Evolutionary conservation across 2,329 filamentous ascomycete genomes (phyloP).

Genomic region (Sporothrix brunneoviolacea): DNA sequence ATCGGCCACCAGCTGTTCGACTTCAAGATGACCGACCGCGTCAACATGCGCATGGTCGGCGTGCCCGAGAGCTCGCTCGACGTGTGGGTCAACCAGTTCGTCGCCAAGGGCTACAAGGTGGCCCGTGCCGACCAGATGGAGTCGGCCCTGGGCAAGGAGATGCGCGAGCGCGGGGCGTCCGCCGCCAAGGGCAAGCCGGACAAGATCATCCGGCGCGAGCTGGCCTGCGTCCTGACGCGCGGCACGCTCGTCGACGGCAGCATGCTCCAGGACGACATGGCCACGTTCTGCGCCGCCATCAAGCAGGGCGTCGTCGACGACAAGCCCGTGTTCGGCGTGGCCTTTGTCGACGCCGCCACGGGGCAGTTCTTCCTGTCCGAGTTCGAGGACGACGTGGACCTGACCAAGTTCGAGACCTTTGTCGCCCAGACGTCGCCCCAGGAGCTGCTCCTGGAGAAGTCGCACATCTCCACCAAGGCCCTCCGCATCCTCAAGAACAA

Average conservation of each 20-base stretch:
- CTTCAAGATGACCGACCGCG: slow-evolving; percentile 91
- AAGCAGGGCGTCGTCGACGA: slow-evolving; percentile 66
- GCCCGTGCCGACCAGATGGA: slow-evolving; percentile 95
- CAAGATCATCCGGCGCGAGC: slow-evolving; percentile 86
- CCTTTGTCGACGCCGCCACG: slow-evolving; percentile 92
- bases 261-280: slow-evolving; percentile 98
- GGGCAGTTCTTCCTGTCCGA: slow-evolving; percentile 92
- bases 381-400: slow-evolving; percentile 83
- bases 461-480: slow-evolving; percentile 76
- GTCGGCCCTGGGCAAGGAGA: slow-evolving; percentile 91
- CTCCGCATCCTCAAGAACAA: slow-evolving; percentile 94
- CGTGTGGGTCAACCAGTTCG: slow-evolving; percentile 96
- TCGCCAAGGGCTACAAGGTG: slow-evolving; percentile 96
- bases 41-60: slow-evolving; percentile 99
- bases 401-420: slow-evolving; percentile 96
- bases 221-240: slow-evolving; percentile 83
- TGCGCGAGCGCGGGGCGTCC: slow-evolving; percentile 79
- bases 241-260: slow-evolving; percentile 91
- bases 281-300: slow-evolving; percentile 91
- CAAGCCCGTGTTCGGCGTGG: slow-evolving; percentile 78
- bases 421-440: slow-evolving; percentile 86
- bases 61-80: slow-evolving; percentile 94
- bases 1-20: slow-evolving; percentile 96
- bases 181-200: slow-evolving; percentile 64
- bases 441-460: slow-evolving; percentile 85